phyloP scores from a whole-genome alignment of 2,329 filamentous ascomycete species.

The Aspergillus jensenii region DNA sequence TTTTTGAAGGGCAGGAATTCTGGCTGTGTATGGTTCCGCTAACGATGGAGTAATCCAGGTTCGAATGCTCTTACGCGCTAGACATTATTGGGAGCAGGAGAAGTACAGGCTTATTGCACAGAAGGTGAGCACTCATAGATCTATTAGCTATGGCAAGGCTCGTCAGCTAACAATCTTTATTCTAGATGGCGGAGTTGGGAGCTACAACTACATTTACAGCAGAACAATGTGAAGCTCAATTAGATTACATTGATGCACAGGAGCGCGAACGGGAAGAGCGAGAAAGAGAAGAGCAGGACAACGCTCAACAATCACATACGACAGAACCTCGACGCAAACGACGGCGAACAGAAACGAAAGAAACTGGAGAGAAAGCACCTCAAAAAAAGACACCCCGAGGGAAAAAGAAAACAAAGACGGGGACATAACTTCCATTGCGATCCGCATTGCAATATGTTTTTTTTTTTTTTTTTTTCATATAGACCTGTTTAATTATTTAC shows the following conservation, averaged over 20 bases:
- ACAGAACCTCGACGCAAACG: conserved; percentile 23
- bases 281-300: conserved; percentile 16
- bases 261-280: conserved; percentile 14
- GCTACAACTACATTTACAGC: conserved; percentile 33
- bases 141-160: neutral
- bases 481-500: neutral
- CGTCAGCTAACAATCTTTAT: neutral
- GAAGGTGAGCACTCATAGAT: conserved; percentile 29
- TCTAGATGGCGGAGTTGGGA: conserved; percentile 36
- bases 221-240: conserved; percentile 37
- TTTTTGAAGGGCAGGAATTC: neutral
- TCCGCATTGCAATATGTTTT: neutral
- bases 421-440: conserved; percentile 1
- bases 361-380: neutral
- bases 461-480: neutral
- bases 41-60: conserved; percentile 26
- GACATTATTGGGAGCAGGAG: conserved; percentile 38
- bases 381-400: neutral
- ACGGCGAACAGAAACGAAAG: conserved; percentile 12
- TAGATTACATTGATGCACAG: conserved; percentile 27
- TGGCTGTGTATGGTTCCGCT: neutral
- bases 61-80: conserved; percentile 35
- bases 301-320: conserved; percentile 14
- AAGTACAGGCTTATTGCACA: conserved; percentile 40
- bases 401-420: neutral